Evolutionary conservation across 2,329 filamentous ascomycete genomes (phyloP), one percentile per base, ranked within the genome.

Genomic region (Pyrenochaeta sp.): DNA sequence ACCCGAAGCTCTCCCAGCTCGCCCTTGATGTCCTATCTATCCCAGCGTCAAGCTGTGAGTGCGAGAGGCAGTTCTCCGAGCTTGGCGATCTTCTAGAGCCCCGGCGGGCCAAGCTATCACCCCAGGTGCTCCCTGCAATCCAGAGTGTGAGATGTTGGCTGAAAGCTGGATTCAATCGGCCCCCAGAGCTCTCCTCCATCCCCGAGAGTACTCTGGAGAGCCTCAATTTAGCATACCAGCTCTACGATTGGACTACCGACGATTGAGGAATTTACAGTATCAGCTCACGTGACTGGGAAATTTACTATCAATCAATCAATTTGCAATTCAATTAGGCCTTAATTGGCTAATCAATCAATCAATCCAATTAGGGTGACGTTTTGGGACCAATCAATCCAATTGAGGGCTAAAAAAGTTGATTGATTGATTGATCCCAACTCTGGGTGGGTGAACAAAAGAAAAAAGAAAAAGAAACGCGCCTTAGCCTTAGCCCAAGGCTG

Each of bases 11-110:
- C 29, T 21, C 18, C 20, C 45, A 48, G 45, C 31, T 48, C 37
- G 45, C 45, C 11, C 30, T 48, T 18, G 35, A 48, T 21, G 31
- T 39, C n/a, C 31, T 48, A 35, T 37, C 45, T 21, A 39, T 48
- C 20, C 45, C 45, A 27, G 45, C 45, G 14, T 48, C 45, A 27
- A 48, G 35, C 23, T 46, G 31, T 20, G 43, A 46, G 10, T 46
- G 43, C 31, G 43, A 46, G 30, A 46, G 43, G 30, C 43, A 47
- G 45, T 47, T 47, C 33, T 47, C 45, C 31, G 31, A 47, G 20
- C 15, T 39, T 47, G 31, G 33, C 31, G 31, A 47, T 31, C 33
- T 47, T 47, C 31, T 47, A 47, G 45, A 37, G 31, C 31, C 45
- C 31, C 15, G 20, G 31, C 20, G 33, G 31, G 45, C 45, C 14